These are phyloP conservation scores for Podaxis sp. DNA, from an alignment of 768 basidiomycete genomes.

Conservation along the genomic window DNA sequence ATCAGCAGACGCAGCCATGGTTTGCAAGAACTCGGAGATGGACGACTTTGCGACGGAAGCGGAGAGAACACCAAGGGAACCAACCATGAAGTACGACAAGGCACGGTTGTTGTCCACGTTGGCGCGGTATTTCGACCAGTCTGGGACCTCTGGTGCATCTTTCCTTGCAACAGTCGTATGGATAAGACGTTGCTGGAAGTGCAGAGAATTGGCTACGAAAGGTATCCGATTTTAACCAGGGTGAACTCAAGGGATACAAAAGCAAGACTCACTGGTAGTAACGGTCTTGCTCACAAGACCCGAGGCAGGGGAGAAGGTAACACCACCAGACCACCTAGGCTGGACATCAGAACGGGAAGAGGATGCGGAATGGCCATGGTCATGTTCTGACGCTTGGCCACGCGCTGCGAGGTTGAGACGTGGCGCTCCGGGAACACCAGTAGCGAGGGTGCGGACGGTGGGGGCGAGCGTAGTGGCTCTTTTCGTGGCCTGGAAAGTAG, in stretches of 20 bases:
- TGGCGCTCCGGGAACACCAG: constrained; percentile 75
- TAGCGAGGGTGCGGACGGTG: constrained; percentile 73
- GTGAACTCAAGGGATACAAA: constrained; percentile 8
- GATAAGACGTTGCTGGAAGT: constrained; percentile 65
- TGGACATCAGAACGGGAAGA: constrained; percentile 59
- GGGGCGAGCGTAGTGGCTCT: constrained; percentile 80
- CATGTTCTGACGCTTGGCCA: constrained; percentile 56
- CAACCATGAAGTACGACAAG: constrained; percentile 86
- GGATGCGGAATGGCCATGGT: constrained; percentile 44
- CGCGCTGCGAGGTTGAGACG: constrained; percentile 70
- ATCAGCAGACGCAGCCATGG: constrained; percentile 96
- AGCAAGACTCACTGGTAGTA: constrained; percentile 47
- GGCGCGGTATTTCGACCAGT: constrained; percentile 79
- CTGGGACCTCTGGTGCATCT: constrained; percentile 81
- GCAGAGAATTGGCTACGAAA: constrained; percentile 42
- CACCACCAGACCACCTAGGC: constrained; percentile 59
- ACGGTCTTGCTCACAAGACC: constrained; percentile 66
- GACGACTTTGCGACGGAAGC: constrained; percentile 93
- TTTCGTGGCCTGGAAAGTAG: constrained; percentile 69
- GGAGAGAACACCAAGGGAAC: constrained; percentile 87
- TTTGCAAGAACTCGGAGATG: constrained; percentile 89
- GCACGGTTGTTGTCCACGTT: constrained; percentile 66
- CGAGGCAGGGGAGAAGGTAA: constrained; percentile 37
- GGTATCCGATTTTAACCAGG: constrained; percentile 2
- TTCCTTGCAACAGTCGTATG: constrained; percentile 69